Evolutionary conservation across 495 filamentous ascomycete genomes (phyloP), one percentile per base, ranked within the genome.

Genomic region (Beverwykella pulmonaria): DNA sequence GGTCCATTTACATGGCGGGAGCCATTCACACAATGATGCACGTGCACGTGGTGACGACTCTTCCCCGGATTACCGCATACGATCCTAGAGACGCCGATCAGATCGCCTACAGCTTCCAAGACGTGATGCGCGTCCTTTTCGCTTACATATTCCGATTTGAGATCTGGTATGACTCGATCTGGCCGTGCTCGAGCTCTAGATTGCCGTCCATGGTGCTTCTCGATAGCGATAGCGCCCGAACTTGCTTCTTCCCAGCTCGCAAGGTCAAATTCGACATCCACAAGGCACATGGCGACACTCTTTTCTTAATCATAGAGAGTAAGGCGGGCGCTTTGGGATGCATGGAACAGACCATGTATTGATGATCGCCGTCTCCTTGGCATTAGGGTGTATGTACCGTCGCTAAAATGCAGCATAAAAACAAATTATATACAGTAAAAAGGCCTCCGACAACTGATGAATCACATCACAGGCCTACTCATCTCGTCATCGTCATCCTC

Each of bases 401-500:
- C 39, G 39, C 39, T 44, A 44, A 44, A 44, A 12, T n/a, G 39
- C 39, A 44, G 39, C 39, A 44, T 34, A 34, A 44, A 44, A 15
- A 44, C 8, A 56, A 55, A 56, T 23, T 20, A 63, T 47, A 10
- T 27, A 57, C 26, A 47, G 1, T n/a, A 30, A 22, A 48, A 63
- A 25, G 39, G 17, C 15, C 12, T 34, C 32, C 32, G 12, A 6
- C 15, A 22, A 47, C 19, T 15, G 26, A 32, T 19, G 6, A 59
- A 19, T 34, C 32, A 62, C 59, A 63, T 56, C n/a, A 63, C 61
- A 12, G 61, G 61, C 17, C 61, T 47, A 36, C 41, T 63, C 23
- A 63, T 32, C 26, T 62, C 59, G 25, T 63, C 61, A 56, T 63
- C 61, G 14, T 62, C 59, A 10, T 62, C 59, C 12, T 62, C 49